These are phyloP conservation scores for Aureobasidium subglaciale DNA, from an alignment of 2,329 filamentous ascomycete species.

Conservation along the genomic window DNA sequence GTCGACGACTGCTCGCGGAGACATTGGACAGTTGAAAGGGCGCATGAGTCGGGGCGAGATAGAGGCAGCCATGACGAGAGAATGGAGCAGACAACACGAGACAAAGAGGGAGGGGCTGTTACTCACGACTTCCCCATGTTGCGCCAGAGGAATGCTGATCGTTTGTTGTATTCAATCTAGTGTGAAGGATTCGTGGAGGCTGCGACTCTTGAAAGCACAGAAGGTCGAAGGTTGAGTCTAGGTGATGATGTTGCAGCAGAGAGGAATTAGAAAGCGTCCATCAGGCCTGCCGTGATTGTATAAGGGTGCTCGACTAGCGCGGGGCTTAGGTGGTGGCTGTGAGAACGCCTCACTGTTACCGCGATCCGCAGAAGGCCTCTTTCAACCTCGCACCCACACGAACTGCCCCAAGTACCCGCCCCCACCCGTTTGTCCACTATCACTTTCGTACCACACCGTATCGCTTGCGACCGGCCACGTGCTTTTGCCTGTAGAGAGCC, in stretches of 20 bases:
- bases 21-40: neutral
- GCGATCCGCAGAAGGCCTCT: neutral
- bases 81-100: neutral
- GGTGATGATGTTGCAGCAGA: neutral
- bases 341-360: neutral
- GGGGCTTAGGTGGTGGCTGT: conserved; percentile 8
- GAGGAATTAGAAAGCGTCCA: neutral
- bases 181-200: neutral
- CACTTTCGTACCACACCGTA: neutral
- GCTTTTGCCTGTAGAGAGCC: neutral
- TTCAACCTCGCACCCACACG: neutral
- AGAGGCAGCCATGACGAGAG: neutral
- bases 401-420: neutral
- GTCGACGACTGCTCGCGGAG: neutral
- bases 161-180: neutral
- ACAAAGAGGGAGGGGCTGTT: conserved; percentile 4
- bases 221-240: neutral
- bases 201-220: neutral
- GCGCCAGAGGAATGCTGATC: conserved; percentile 5
- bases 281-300: conserved; percentile 1
- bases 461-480: neutral
- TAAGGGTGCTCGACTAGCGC: neutral
- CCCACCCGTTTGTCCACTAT: neutral
- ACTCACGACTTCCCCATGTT: conserved; percentile 17
- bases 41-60: neutral